Evolutionary conservation across 495 filamentous ascomycete species (phyloP), one percentile per base, ranked within the genome.

Genomic region (Parathielavia appendiculata): DNA sequence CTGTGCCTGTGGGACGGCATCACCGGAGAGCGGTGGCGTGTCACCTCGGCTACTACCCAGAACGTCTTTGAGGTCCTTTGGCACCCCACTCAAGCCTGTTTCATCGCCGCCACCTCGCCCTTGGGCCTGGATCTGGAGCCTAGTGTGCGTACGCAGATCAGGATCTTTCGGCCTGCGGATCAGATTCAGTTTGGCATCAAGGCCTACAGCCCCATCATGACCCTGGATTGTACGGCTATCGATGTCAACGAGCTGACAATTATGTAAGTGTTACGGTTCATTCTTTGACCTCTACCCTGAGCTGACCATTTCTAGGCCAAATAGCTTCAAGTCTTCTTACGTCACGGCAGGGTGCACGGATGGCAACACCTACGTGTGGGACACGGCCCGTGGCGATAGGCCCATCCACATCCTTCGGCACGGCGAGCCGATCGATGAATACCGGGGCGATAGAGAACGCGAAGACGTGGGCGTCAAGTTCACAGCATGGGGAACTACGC

Each of bases 221-320:
- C 72, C 1, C 65, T 85, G 1, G 86, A 95, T 57, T 96, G 90
- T 64, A 75, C 81, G 17, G 92, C 93, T 0, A 61, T 81, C 0
- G 93, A 98, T 68, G 90, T 97, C 64, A 97, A 97, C 63, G 89
- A 91, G 63, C 77, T 97, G 6, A 83, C 85, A 0, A 75, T 85
- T 19, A 77, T 77, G 81, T 81, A 72, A 61, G 71, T 58, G 40
- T 1, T 34, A 6, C 26, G 2, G 26, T 45, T n/a, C 39, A 13
- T 35, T 10, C 9, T 14, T 20, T 5, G 14, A 9, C 1, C 1
- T 20, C 32, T 79, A 75, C 53, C 74, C 70, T 58, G 75, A 51
- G 50, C 79, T 43, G 75, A 79, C 7, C 16, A 4, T 12, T 56
- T 50, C 7, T 17, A 80, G 72, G 54, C 75, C 75, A 7, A 79